phyloP scores from a whole-genome alignment of 2,329 filamentous ascomycete species.

The Hymenoscyphus infarciens region DNA sequence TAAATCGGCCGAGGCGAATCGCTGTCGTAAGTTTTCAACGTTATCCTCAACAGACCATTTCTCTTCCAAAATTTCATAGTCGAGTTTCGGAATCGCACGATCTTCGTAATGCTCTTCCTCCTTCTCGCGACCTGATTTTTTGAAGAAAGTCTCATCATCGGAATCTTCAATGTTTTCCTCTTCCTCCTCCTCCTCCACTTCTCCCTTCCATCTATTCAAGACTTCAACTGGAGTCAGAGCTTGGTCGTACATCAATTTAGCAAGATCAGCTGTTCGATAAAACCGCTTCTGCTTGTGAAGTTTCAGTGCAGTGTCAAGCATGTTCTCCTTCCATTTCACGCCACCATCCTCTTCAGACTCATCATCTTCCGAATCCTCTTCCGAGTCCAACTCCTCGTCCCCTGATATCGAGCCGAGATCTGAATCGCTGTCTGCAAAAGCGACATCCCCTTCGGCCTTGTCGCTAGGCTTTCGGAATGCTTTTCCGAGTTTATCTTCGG shows the following conservation, averaged over 20 bases:
- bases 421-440: constrained; percentile 95
- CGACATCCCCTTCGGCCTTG: constrained; percentile 65
- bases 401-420: constrained; percentile 84
- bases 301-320: constrained; percentile 69
- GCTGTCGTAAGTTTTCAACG: constrained; percentile 67
- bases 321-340: constrained; percentile 83
- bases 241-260: constrained; percentile 84
- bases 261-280: constrained; percentile 78
- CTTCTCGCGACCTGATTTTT: constrained; percentile 58
- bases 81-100: constrained; percentile 70
- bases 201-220: constrained; percentile 74
- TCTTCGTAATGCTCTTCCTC: constrained; percentile 73
- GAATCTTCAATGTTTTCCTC: constrained; percentile 57
- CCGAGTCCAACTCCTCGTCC: constrained; percentile 42
- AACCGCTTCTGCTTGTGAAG: constrained; percentile 67
- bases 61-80: constrained; percentile 75
- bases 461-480: constrained; percentile 56
- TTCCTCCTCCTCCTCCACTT: constrained; percentile 53
- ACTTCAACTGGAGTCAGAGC: constrained; percentile 72
- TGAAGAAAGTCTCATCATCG: constrained; percentile 61
- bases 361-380: constrained; percentile 39
- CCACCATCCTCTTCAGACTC: constrained; percentile 69
- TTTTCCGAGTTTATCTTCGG: constrained; percentile 56
- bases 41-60: constrained; percentile 84
- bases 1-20: constrained; percentile 72